Evolutionary conservation across 78 protist species (phyloP).

Genomic region (Protostelium mycophagum): DNA sequence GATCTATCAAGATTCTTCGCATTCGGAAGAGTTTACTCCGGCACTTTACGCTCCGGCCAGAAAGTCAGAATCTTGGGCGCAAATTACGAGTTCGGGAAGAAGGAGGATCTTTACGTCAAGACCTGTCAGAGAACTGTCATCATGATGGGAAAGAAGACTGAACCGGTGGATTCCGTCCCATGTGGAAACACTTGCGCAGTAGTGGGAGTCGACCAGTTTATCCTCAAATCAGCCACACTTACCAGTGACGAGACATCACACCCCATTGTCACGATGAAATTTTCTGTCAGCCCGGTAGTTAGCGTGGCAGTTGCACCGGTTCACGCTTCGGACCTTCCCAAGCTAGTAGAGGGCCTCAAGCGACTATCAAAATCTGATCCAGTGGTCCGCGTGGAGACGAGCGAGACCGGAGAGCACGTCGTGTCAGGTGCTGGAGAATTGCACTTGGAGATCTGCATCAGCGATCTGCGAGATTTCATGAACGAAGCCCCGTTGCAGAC

Average conservation of each 20-base stretch:
- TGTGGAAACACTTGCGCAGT: slow-evolving; percentile 95
- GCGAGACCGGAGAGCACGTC: slow-evolving; percentile 97
- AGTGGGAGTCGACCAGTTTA: slow-evolving; percentile 95
- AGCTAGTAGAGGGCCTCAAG: slow-evolving; percentile 97
- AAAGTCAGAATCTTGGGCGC: slow-evolving; percentile 95
- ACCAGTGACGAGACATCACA: slow-evolving; percentile 75
- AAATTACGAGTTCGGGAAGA: slow-evolving; percentile 90
- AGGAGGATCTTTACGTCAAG: slow-evolving; percentile 86
- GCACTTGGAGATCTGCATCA: slow-evolving; percentile 97
- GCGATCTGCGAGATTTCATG: slow-evolving; percentile 83
- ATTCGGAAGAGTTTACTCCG: slow-evolving; percentile 99
- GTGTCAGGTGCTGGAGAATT: slow-evolving; percentile 99
- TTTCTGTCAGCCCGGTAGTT: slow-evolving; percentile 97
- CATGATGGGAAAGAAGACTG: slow-evolving; percentile 95
- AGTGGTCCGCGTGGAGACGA: slow-evolving; percentile 70
- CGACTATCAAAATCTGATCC: slow-evolving; percentile 95
- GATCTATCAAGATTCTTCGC: slow-evolving; percentile 93
- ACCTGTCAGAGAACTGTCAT: slow-evolving; percentile 92
- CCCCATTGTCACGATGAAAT: slow-evolving; percentile 92
- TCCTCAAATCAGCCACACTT: slow-evolving; percentile 96
- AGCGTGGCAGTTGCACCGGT: slow-evolving; percentile 97
- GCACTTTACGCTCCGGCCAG: slow-evolving; percentile 86
- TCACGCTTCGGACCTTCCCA: slow-evolving; percentile 93
- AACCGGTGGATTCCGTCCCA: slow-evolving; percentile 82
- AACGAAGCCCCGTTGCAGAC: slow-evolving; percentile 75